Percentiles rank a stretch among this genome's conserved stretches.
Conservation (phyloP, 768 basidiomycete genomes). For the Mycena leptocephala region DNA sequence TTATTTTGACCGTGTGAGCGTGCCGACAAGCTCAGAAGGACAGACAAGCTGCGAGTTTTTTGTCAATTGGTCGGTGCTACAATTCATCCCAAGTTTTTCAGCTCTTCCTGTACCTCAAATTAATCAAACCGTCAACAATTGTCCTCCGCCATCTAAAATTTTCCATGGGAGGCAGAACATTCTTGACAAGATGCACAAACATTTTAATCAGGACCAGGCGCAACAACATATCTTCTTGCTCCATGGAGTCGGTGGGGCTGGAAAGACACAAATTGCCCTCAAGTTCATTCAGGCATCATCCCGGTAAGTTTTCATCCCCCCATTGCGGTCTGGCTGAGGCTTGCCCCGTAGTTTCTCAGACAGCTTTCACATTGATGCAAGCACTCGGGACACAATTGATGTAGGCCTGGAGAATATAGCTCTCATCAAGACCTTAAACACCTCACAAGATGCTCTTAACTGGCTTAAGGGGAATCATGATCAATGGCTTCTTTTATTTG, state of each 20-base stretch:
- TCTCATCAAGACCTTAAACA: background rate
- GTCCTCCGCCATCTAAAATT: conserved; percentile 3
- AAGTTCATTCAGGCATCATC: conserved; percentile 14
- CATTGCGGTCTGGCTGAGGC: background rate
- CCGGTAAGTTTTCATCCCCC: background rate
- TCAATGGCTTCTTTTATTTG: background rate
- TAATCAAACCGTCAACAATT: background rate
- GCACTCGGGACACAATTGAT: background rate
- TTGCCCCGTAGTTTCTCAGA: background rate
- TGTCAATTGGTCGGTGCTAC: background rate
- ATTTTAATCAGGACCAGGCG: background rate
- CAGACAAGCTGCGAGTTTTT: background rate
- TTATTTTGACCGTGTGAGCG: background rate
- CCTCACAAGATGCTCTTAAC: background rate
- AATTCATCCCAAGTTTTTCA: background rate
- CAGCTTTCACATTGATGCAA: background rate
- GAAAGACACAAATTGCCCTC: conserved; percentile 24
- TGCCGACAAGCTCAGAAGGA: background rate
- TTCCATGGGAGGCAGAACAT: conserved; percentile 8
- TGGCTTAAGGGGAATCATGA: background rate
- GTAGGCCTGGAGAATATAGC: background rate
- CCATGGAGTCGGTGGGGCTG: conserved; percentile 14
- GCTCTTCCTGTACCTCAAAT: background rate
- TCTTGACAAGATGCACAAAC: background rate
- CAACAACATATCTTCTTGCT: conserved; percentile 5